These are phyloP conservation scores for Dendrobium huoshanense DNA, from an alignment of 106 monocot species.

Conservation along the genomic window DNA sequence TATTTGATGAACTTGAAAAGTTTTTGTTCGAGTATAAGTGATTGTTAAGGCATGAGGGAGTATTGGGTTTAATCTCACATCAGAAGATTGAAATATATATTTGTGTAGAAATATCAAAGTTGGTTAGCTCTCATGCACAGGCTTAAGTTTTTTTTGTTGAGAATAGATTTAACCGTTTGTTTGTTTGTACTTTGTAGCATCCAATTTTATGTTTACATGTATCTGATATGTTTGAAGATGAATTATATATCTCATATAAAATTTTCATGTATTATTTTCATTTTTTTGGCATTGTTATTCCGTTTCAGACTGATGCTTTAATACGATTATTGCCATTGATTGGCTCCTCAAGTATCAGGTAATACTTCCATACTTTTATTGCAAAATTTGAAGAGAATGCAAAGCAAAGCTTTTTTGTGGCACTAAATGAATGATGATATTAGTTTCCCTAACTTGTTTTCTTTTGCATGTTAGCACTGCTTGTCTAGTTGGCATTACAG, in stretches of 20 bases:
- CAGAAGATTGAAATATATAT: neutral
- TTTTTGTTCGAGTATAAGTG: neutral
- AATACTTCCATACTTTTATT: constrained; percentile 1
- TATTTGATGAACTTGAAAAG: neutral
- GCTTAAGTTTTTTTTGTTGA: neutral
- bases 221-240: neutral
- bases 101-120: neutral
- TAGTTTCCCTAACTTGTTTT: constrained; percentile 1
- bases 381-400: neutral
- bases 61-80: neutral
- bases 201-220: neutral
- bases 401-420: neutral
- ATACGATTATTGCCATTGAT: constrained; percentile 74
- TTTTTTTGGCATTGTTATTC: neutral
- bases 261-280: neutral
- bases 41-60: no score
- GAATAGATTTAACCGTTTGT: neutral
- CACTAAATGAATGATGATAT: constrained; percentile 8
- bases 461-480: constrained; percentile 49
- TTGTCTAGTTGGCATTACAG: constrained; percentile 71
- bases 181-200: neutral
- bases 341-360: constrained; percentile 84
- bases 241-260: neutral
- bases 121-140: neutral
- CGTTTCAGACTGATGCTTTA: constrained; percentile 73